Conservation (phyloP, 2,329 filamentous ascomycete species). For the Aspergillus phoenicis region DNA sequence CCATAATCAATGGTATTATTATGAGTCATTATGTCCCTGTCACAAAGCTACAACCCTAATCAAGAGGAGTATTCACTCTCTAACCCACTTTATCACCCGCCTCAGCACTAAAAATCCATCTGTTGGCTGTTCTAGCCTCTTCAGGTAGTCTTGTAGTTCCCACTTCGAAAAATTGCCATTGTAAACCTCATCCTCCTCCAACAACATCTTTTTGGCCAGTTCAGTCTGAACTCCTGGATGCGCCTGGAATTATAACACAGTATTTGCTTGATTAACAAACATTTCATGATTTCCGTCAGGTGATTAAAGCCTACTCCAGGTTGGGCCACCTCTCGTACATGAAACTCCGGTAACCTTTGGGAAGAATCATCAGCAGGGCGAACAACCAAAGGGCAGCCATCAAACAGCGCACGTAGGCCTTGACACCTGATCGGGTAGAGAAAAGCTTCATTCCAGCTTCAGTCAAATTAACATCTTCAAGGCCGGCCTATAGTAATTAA, state of each 20-base stretch:
- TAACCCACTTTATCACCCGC: slow-evolving; percentile 1
- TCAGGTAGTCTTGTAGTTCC: not conserved
- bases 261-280: slow-evolving; percentile 43
- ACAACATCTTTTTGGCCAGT: slow-evolving; percentile 44
- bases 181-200: slow-evolving; percentile 17
- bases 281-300: slow-evolving; percentile 43
- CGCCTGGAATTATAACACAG: slow-evolving; percentile 50
- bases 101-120: not conserved
- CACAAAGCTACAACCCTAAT: too few species aligned
- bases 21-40: too few species aligned
- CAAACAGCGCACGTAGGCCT: not conserved
- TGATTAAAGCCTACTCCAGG: slow-evolving; percentile 38
- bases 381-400: not conserved
- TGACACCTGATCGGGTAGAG: not conserved
- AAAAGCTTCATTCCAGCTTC: slow-evolving; percentile 45
- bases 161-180: slow-evolving; percentile 11
- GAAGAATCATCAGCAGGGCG: slow-evolving; percentile 11
- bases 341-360: slow-evolving; percentile 45
- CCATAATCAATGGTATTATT: too few species aligned
- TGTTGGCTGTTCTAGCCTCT: not conserved
- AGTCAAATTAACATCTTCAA: slow-evolving; percentile 39
- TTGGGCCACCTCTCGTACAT: slow-evolving; percentile 41
- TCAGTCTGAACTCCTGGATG: slow-evolving; percentile 48
- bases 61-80: not conserved
- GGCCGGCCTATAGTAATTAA: slow-evolving; percentile 36